Evolutionary conservation across 805 yeast species (phyloP), one percentile per base, ranked within the genome.

Genomic region (Kodamaea leandrae): DNA sequence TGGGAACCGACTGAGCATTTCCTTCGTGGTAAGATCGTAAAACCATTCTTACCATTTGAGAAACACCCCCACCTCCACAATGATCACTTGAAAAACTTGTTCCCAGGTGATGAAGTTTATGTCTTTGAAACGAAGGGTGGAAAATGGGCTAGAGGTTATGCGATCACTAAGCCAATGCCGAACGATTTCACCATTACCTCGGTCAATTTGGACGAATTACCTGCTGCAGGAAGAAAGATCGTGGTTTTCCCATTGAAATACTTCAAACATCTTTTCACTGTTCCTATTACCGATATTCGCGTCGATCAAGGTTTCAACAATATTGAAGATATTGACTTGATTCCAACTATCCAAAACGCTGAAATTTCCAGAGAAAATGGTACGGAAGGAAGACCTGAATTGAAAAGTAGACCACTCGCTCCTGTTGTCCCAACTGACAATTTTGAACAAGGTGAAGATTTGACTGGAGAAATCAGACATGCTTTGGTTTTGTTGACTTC

Each of bases 81-180:
- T 43, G 61, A 55, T 2, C 55, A 68, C 46, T 74, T 71, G 60
- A 67, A 66, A 44, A 77, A 83, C 56, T 59, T 83, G 34, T 82
- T 78, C 53, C 82, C 82, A 15, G 96, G 95, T 25, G 95, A 86
- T 60, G 86, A 82, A 47, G 79, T 84, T 23, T 85, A 76, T 57
- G 66, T 86, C 14, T 84, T 86, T 55, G 96, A 87, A 55, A 65
- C 74, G 36, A 68, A 75, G 59, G 60, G 64, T 29, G 70, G 71
- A 15, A 74, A 74, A 46, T 88, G 96, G 96, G 87, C 81, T 17
- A 72, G 96, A 51, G 96, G 89, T 9, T 87, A 88, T 58, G 71
- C 78, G 3, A 64, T 83, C 25, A 66, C 82, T 27, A 74, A 80
- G 44, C 90, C 95, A 5, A 64, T 80, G 40, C 91, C 91, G 1